A percentile compares a stretch with the other conserved stretches of the same genome.
These are phyloP conservation scores for Pythium folliculosum DNA, from an alignment of 352 stramenopile species.

Conservation along the genomic window DNA sequence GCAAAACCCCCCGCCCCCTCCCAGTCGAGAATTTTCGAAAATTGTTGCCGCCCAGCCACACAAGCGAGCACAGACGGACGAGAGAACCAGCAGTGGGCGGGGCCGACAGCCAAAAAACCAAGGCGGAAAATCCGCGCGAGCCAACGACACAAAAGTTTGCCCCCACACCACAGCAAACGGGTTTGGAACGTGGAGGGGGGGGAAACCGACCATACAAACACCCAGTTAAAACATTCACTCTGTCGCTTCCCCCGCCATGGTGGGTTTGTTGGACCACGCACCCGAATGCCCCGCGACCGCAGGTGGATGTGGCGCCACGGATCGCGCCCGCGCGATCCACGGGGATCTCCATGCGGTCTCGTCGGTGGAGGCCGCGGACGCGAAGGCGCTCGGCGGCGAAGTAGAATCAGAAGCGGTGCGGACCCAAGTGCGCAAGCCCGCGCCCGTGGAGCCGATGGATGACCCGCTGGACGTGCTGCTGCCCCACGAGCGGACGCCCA, in stretches of 20 bases:
- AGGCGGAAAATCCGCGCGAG: slow-evolving; percentile 6
- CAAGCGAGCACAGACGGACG: background rate
- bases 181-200: background rate
- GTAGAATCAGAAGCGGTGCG: background rate
- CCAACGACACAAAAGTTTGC: slow-evolving; percentile 36
- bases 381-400: background rate
- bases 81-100: slow-evolving; percentile 1
- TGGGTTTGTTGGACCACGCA: slow-evolving; percentile 58
- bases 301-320: slow-evolving; percentile 22
- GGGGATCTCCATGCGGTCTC: slow-evolving; percentile 8
- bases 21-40: slow-evolving; percentile 38
- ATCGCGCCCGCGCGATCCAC: slow-evolving; percentile 21
- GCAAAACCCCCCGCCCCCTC: slow-evolving; percentile 18
- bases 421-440: slow-evolving; percentile 13
- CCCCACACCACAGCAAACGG: slow-evolving; percentile 18
- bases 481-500: slow-evolving; percentile 29
- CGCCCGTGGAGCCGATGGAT: slow-evolving; percentile 18
- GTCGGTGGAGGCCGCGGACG: slow-evolving; percentile 12
- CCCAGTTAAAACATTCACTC: slow-evolving; percentile 56
- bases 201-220: slow-evolving; percentile 36
- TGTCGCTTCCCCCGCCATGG: slow-evolving; percentile 32
- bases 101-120: background rate
- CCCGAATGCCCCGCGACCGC: slow-evolving; percentile 11
- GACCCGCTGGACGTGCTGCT: slow-evolving; percentile 16
- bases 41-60: slow-evolving; percentile 26